These are phyloP conservation scores for Trypanosomatidae sp. DNA, from an alignment of 208 protist species.

Conservation along the genomic window DNA sequence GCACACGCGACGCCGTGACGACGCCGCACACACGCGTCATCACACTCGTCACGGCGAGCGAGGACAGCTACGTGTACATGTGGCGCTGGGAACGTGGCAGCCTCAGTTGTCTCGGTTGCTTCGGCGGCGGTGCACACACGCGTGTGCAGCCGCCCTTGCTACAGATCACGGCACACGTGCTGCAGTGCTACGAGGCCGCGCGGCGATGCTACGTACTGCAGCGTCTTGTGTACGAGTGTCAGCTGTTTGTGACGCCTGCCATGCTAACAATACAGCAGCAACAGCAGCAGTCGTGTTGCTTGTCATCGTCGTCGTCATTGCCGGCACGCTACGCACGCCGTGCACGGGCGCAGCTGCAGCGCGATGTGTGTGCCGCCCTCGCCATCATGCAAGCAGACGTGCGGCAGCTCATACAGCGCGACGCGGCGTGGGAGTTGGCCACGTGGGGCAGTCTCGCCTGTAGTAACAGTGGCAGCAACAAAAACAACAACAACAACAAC, in stretches of 20 bases:
- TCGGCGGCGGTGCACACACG: constrained; percentile 40
- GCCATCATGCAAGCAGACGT: too few relatives aligned
- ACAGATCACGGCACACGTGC: too few relatives aligned
- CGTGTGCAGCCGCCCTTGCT: too few relatives aligned
- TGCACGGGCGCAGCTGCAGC: too few relatives aligned
- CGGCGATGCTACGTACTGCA: constrained; percentile 30
- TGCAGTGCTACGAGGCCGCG: constrained; percentile 20
- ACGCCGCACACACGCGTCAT: constrained; percentile 4
- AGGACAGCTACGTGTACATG: constrained; percentile 37
- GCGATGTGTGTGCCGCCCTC: too few relatives aligned
- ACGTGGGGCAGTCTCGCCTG: constrained; percentile 15
- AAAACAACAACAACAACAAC: not conserved
- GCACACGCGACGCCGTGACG: not conserved
- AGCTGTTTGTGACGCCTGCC: not conserved
- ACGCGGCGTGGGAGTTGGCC: constrained; percentile 4
- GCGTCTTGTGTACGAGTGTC: constrained; percentile 15
- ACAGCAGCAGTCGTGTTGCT: too few relatives aligned
- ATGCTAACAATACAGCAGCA: too few relatives aligned
- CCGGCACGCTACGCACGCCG: too few relatives aligned
- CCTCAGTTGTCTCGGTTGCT: constrained; percentile 45
- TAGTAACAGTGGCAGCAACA: constrained; percentile 1
- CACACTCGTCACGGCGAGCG: constrained; percentile 25
- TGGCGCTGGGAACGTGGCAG: constrained; percentile 27
- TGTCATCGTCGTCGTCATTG: too few relatives aligned
- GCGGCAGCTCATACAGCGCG: too few relatives aligned